Base-by-base conservation (phyloP, 2,329 filamentous ascomycete genomes). In the Cryoendolithus antarcticus region DNA sequence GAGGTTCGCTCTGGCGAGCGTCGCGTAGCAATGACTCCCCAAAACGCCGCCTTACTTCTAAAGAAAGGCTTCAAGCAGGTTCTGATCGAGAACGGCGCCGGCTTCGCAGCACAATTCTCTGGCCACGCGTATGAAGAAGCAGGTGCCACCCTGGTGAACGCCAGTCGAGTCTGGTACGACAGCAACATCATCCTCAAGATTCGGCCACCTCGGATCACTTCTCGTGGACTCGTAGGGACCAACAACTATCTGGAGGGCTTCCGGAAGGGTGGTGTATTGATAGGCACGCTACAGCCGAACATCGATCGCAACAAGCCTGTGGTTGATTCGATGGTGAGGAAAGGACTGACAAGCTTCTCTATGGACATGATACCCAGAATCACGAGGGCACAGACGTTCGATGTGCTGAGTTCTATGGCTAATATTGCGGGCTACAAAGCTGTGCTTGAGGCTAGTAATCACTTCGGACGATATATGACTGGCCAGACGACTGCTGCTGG, bases 401-500 rank as follows among this genome's bases (percentile, higher is more conserved):
- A 93, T 61, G 86, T 85, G 1, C 69, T 93, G 40, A 74, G 84
- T 59, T 91, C 83, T 7, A 93, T 93, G 86, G 86, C 86, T 44
- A 93, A 93, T 52, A 93, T 93, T 63, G 84, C 86, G 13, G 86
- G 86, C 0, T 94, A 94, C 65, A 93, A 93, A 61, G 86, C 86
- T 31, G 84, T 93, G 1, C 66, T 93, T 32, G 86, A 93, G 60
- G 86, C 86, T 1, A 88, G 84, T 9, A 93, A 93, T 60, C 77
- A 82, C 46, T 94, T 93, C 60, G 86, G 86, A 38, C 77, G 86
- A 34, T 93, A 93, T 55, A 63, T 93, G 49, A 93, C 86, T 9
- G 86, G 86, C 21, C 86, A 94, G 58, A 83, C 88, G 10, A 94
- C 86, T 4, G 86, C 86, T 37, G 86, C 86, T 39, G 86, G 86